Evolutionary conservation across 768 basidiomycete species (phyloP), one percentile per base, ranked within the genome.

Genomic region (Phallus indusiatus): DNA sequence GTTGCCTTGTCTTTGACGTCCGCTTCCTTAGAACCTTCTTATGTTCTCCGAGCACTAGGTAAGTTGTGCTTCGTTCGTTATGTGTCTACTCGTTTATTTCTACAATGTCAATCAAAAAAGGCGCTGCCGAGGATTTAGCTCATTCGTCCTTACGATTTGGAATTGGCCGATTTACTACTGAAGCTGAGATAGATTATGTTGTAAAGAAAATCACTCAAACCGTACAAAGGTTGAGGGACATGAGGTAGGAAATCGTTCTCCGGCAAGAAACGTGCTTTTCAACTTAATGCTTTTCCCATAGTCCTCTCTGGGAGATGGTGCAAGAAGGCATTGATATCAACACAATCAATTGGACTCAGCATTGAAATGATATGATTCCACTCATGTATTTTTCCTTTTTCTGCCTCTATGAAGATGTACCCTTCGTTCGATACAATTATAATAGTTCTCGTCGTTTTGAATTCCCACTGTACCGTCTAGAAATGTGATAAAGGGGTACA

Each of bases 231-330:
- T 79, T 99, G 63, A 83, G 95, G 54, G 95, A 99, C 61, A 93
- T 99, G 91, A 94, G 89, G 88, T 85, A 54, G 33, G 78, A 68
- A 48, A 53, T 54, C 22, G 3, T 24, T 34, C 58, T 20, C 47
- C 54, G 53, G 20, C 33, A 53, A 12, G 63, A 28, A 55, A 53
- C 54, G 22, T 33, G 22, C 53, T 46, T 51, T 51, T 63, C 33
- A 42, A 21, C 24, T 54, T 1, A 20, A 58, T 22, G 22, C 17
- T 42, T 20, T 59, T 0, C n/a, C n/a, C 18, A 50, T 62, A 91
- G 92, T 68, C 96, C 96, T 35, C 73, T 99, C 56, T 99, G 95
- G 95, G 96, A 99, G 75, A 97, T 99, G 94, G 94, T 98, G 16
- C 93, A 96, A 73, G 96, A 98, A 70, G 95, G 95, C 47, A 94